A percentile compares a stretch with the other conserved stretches of the same genome.
phyloP scores from a whole-genome alignment of 176 grass and related monocot genomes.

The Zoysia japonica region DNA sequence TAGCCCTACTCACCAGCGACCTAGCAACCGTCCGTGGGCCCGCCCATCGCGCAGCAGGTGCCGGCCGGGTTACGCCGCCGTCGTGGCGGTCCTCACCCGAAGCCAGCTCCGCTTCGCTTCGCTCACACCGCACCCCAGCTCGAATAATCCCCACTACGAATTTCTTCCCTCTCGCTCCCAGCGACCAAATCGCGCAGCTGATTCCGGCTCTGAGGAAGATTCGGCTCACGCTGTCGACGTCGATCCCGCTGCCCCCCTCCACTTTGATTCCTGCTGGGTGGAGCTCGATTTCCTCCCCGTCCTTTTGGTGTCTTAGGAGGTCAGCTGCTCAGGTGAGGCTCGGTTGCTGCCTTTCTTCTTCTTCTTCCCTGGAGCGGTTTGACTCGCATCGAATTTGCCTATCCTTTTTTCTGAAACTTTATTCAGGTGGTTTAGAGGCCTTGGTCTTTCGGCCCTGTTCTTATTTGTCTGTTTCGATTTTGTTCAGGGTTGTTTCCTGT shows the following conservation, averaged over 20 bases:
- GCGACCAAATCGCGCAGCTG: neutral
- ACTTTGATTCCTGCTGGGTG: neutral
- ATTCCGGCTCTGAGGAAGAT: neutral
- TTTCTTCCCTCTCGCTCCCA: neutral
- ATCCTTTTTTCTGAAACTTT: neutral
- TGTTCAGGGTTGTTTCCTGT: neutral
- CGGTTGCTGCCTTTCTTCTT: neutral
- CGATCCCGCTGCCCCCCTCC: neutral
- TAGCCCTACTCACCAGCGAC: neutral
- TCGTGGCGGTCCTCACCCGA: neutral
- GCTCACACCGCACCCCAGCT: neutral
- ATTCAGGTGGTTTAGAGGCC: neutral
- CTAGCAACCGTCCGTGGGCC: neutral
- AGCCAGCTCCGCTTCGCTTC: neutral
- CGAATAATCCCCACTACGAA: neutral
- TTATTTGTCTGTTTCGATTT: neutral
- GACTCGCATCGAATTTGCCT: neutral
- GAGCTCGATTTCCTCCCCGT: neutral
- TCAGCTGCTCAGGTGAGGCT: constrained; percentile 9
- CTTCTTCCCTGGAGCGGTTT: neutral
- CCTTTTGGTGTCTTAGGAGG: neutral
- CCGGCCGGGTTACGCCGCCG: neutral
- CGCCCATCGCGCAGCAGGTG: neutral
- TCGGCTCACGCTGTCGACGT: neutral
- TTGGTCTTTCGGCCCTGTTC: neutral